Evolutionary conservation across 129 eudicot species (phyloP), one percentile per base, ranked within the genome.

Genomic region (Smallanthus sonchifolius): DNA sequence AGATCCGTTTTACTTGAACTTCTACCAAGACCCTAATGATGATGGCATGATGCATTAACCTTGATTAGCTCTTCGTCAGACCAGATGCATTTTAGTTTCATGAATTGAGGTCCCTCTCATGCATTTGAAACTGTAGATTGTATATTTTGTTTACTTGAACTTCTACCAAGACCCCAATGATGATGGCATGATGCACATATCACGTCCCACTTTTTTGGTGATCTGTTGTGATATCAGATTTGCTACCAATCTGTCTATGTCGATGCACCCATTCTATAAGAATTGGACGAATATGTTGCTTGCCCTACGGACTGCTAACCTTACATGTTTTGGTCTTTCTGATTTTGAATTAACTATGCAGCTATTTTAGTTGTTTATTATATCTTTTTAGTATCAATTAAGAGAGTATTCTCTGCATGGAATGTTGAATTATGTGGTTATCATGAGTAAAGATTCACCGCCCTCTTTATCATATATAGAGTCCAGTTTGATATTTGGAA

Each of bases 81-180:
- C 40, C 13, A 14, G 37, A 38, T 56, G 37, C n/a, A 72, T 24
- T 4, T 56, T 55, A 35, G 54, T 55, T 72, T 70, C 7, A 11
- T 39, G 30, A 56, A 20, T 24, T 57, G 67, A 55, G 52, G 7
- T 37, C 30, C 24, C 15, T 56, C 39, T 24, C 39, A 14, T 72
- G 67, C 67, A 38, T 48, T 39, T 39, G 40, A 20, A 55, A 20
- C 51, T 15, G 6, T 11, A 37, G 15, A 37, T 54, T 19, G 13
- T 30, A n/a, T 71, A 11, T 71, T 71, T 54, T 38, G 35, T 55
- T 42, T 71, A 37, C 42, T 71, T 54, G 6, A 71, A 37, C 48
- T 19, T 55, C 11, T 9, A 54, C 20, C 48, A 51, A 37, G 35
- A 36, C 2, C 75, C 35, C 10, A 3, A 32, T 69, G 28, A 35